These are phyloP conservation scores for Penicillium parvum DNA, from an alignment of 495 filamentous ascomycete species.

Conservation along the genomic window DNA sequence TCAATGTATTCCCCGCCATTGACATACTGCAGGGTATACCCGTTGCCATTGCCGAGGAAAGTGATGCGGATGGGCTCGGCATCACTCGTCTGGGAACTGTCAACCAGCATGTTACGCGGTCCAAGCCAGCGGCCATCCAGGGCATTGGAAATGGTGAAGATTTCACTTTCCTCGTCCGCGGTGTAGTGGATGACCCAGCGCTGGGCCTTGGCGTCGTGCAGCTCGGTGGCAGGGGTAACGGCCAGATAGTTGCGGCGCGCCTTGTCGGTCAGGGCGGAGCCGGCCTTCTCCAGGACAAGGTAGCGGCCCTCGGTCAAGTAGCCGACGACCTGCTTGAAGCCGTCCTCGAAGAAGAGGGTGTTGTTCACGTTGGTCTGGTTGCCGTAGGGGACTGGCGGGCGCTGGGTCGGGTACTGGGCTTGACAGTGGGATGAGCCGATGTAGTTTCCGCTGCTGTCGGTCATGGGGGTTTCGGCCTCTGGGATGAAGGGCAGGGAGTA, in stretches of 20 bases:
- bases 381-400: constrained; percentile 48
- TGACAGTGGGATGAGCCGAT: constrained; percentile 43
- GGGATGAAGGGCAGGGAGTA: constrained; percentile 42
- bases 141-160: constrained; percentile 47
- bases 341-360: constrained; percentile 43
- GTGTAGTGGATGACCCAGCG: constrained; percentile 50
- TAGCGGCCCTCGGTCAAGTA: constrained; percentile 52
- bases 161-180: constrained; percentile 31
- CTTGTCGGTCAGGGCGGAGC: constrained; percentile 29
- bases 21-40: constrained; percentile 37
- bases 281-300: constrained; percentile 31
- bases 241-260: constrained; percentile 17
- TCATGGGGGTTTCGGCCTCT: constrained; percentile 35
- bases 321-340: constrained; percentile 50
- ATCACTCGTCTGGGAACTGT: constrained; percentile 10
- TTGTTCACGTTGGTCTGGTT: constrained; percentile 30
- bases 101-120: constrained; percentile 17
- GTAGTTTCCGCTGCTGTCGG: constrained; percentile 33
- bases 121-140: constrained; percentile 44
- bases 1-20: constrained; percentile 20
- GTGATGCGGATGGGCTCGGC: constrained; percentile 35
- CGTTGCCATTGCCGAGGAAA: constrained; percentile 40
- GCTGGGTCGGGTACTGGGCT: constrained; percentile 25
- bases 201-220: constrained; percentile 38
- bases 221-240: constrained; percentile 25